A percentile compares a stretch with the other conserved stretches of the same genome.
These are phyloP conservation scores for Fagus sylvatica DNA, from an alignment of 306 rosid genomes.

Conservation along the genomic window DNA sequence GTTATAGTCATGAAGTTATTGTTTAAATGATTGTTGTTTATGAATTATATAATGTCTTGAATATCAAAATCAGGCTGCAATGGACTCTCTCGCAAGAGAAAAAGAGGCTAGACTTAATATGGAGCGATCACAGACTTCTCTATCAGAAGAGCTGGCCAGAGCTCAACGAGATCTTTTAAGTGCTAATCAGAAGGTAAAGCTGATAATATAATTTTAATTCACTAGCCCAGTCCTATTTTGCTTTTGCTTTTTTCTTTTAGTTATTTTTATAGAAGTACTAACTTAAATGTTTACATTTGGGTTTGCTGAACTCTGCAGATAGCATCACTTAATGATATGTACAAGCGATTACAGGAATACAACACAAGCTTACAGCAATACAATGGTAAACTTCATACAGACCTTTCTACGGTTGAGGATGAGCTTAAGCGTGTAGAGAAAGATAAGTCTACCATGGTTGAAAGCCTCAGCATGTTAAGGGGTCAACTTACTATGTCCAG, in stretches of 20 bases:
- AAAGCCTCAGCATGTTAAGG: slow-evolving; percentile 70
- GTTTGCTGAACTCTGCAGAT: slow-evolving; percentile 53
- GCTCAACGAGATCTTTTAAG: slow-evolving; percentile 86
- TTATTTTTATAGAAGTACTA: neutral
- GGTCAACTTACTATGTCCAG: slow-evolving; percentile 80
- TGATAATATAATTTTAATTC: neutral
- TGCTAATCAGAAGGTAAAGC: slow-evolving; percentile 84
- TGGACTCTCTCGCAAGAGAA: slow-evolving; percentile 76
- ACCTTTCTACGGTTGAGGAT: slow-evolving; percentile 83
- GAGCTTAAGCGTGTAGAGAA: slow-evolving; percentile 88
- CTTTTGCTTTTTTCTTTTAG: neutral
- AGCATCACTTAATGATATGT: slow-evolving; percentile 90
- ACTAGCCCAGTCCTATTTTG: neutral
- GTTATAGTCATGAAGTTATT: neutral
- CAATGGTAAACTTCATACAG: slow-evolving; percentile 91
- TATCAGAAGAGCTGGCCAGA: slow-evolving; percentile 74
- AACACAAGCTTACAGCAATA: slow-evolving; percentile 92
- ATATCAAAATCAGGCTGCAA: slow-evolving; percentile 55
- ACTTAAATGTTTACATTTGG: slow-evolving; percentile 4
- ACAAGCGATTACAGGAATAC: slow-evolving; percentile 89
- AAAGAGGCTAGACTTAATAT: slow-evolving; percentile 66
- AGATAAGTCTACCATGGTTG: slow-evolving; percentile 74
- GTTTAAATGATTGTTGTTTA: slow-evolving; percentile 24
- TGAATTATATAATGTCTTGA: slow-evolving; percentile 8
- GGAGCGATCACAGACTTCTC: slow-evolving; percentile 76